Base-by-base conservation (phyloP, 148 eudicot genomes). In the Mesembryanthemum crystallinum region DNA sequence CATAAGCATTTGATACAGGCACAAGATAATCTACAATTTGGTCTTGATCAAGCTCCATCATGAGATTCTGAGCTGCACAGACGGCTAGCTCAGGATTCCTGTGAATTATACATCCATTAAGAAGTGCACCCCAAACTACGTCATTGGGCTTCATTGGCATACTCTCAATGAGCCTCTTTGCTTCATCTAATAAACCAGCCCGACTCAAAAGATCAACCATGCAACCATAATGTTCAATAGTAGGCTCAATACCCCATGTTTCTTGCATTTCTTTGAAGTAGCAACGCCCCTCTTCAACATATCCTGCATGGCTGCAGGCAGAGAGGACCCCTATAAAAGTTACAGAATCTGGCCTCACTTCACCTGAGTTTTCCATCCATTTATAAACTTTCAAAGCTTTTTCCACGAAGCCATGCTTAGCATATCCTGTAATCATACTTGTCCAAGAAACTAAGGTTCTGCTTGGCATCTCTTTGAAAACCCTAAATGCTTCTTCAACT, bases 261-360 rank as follows among this genome's bases (percentile, higher is more conserved):
- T 73, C 73, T 24, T 25, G 77, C 96, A 89, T 91, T 24, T 70
- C 72, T 18, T 72, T 69, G 76, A 91, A 89, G 59, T 81, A 80
- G 18, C 29, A 62, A 11, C 80, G 82, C 6, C 91, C 97, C 71
- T 82, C 55, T 28, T 82, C 68, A 9, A 91, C 91, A 62, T 73
- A 82, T 61, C 97, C 91, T 47, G 86, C 73, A 67, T 85, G 90
- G 80, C 93, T 88, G 69, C 93, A 91, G 28, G 93, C 97, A 78
- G 74, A 83, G 37, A 91, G 78, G 73, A 89, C 87, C 28, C 88
- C 93, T 21, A 87, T 37, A 70, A 86, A 83, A 20, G 91, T 89
- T 64, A 84, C 77, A n/a, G 79, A 85, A 74, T 91, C 93, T 20
- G 97, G 93, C 30, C 65, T 83, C 18, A 72, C 62, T 32, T 77